A percentile compares a stretch with the other conserved stretches of the same genome.
These are phyloP conservation scores for Cicer chorassanicum DNA, from an alignment of 306 rosid species.

Conservation along the genomic window DNA sequence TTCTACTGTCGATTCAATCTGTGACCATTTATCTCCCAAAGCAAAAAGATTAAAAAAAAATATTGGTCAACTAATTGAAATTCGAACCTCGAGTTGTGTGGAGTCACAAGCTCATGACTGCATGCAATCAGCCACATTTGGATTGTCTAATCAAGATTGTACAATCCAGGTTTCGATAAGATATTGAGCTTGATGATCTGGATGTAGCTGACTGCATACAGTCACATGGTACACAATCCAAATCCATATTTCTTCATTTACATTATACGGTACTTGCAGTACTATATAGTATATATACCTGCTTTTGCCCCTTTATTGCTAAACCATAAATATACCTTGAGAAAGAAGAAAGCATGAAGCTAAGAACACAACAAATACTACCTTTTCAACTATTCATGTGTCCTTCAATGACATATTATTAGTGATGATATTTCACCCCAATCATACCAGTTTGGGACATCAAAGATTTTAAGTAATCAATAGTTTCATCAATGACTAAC, in stretches of 20 bases:
- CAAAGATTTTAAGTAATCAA: slow-evolving; percentile 72
- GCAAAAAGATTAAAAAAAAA: slow-evolving; percentile 51
- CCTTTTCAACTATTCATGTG: slow-evolving; percentile 44
- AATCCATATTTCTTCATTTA: slow-evolving; percentile 45
- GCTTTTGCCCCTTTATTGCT: slow-evolving; percentile 56
- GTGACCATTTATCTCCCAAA: slow-evolving; percentile 58
- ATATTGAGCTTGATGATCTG: no score
- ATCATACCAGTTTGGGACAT: slow-evolving; percentile 57
- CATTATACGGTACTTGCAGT: slow-evolving; percentile 32
- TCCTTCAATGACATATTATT: slow-evolving; percentile 35
- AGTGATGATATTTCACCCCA: slow-evolving; percentile 48
- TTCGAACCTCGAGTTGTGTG: background rate
- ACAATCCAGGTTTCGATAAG: no score
- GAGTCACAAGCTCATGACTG: no score
- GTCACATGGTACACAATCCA: background rate
- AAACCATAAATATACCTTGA: slow-evolving; percentile 54
- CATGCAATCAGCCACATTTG: no score
- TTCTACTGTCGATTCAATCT: slow-evolving; percentile 61
- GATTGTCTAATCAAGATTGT: no score
- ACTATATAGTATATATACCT: slow-evolving; percentile 21
- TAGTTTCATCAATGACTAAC: slow-evolving; percentile 71
- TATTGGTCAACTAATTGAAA: slow-evolving; percentile 58
- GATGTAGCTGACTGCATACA: no score
- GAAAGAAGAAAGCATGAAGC: slow-evolving; percentile 51
- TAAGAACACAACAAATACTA: slow-evolving; percentile 43